phyloP scores from a whole-genome alignment of 176 grass and related monocot genomes.

The Oryza punctata region DNA sequence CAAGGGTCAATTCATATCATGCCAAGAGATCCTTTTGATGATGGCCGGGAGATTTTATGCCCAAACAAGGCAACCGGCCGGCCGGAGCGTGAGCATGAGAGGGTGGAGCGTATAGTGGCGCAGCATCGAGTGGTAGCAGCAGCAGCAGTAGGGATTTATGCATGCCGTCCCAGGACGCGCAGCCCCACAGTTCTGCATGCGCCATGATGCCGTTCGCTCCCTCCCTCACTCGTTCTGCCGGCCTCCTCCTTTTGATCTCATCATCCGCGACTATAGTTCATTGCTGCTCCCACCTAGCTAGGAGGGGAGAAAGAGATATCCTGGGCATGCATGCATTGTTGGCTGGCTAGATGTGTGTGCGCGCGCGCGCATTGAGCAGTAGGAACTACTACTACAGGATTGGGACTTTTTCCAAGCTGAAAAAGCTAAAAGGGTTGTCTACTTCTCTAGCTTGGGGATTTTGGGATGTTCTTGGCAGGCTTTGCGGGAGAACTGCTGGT shows the following conservation, averaged over 20 bases:
- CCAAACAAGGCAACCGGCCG: constrained; percentile 23
- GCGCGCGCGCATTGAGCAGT: background rate
- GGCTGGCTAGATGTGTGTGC: background rate
- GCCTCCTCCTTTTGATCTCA: background rate
- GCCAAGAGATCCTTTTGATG: constrained; percentile 50
- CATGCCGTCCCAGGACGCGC: constrained; percentile 29
- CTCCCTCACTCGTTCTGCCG: background rate
- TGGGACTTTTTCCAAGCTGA: constrained; percentile 4
- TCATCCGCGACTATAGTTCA: background rate
- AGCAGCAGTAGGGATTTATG: background rate
- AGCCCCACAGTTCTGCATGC: constrained; percentile 50
- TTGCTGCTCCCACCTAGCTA: constrained; percentile 8
- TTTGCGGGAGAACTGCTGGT: background rate
- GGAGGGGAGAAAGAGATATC: background rate
- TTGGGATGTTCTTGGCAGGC: constrained; percentile 1
- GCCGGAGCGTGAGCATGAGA: constrained; percentile 34
- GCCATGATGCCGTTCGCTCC: constrained; percentile 44
- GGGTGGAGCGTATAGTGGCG: constrained; percentile 35
- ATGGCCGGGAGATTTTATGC: constrained; percentile 44
- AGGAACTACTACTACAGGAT: background rate
- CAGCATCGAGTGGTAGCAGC: background rate
- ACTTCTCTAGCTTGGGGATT: background rate
- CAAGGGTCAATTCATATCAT: constrained; percentile 35
- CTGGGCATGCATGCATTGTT: background rate
- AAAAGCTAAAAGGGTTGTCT: background rate